phyloP scores from a whole-genome alignment of 2,329 filamentous ascomycete genomes.

The Ilyonectria sp. region DNA sequence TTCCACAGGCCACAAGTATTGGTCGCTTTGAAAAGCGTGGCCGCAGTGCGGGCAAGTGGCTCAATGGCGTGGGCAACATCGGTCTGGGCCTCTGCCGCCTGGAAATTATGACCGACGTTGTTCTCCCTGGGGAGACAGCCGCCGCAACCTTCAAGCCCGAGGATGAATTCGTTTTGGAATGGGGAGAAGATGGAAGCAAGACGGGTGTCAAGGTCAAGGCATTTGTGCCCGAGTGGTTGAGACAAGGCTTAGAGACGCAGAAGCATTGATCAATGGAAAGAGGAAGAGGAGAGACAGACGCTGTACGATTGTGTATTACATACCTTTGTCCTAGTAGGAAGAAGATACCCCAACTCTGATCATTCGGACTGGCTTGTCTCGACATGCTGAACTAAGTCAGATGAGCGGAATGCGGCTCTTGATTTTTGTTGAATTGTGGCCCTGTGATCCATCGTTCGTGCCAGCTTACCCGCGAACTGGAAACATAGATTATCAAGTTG shows the following conservation, averaged over 20 bases:
- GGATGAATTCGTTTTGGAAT: constrained; percentile 74
- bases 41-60: constrained; percentile 85
- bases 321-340: constrained; percentile 2
- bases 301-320: constrained; percentile 36
- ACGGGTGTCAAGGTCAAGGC: constrained; percentile 75
- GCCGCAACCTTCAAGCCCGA: constrained; percentile 73
- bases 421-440: background rate
- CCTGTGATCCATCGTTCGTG: background rate
- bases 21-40: constrained; percentile 69
- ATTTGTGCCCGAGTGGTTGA: constrained; percentile 86
- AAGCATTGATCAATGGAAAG: constrained; percentile 34
- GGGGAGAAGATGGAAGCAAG: constrained; percentile 60
- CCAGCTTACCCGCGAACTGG: background rate
- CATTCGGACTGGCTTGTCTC: background rate
- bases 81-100: constrained; percentile 89
- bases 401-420: background rate
- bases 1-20: constrained; percentile 65
- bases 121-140: constrained; percentile 77
- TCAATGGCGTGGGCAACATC: constrained; percentile 85
- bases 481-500: background rate
- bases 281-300: constrained; percentile 5
- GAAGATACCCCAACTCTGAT: constrained; percentile 34
- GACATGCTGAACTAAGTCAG: background rate
- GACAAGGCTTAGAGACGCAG: constrained; percentile 55
- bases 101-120: constrained; percentile 90